A percentile compares a stretch with the other conserved stretches of the same genome.
Conservation (phyloP, 2,329 filamentous ascomycete genomes). For the Colletotrichum sp. region DNA sequence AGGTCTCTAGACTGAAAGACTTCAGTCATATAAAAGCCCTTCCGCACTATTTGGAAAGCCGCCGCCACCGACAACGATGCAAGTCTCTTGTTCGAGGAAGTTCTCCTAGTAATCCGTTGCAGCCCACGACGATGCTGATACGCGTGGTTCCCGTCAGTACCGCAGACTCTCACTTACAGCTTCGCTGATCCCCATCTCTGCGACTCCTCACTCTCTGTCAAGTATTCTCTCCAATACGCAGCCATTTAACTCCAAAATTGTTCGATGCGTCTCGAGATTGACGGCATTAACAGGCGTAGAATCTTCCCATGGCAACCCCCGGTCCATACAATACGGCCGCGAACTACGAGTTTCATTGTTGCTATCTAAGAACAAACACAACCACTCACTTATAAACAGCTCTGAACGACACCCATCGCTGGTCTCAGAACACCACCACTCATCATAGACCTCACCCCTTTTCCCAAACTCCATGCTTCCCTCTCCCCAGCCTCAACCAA, state of each 20-base stretch:
- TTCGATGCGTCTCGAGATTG: background rate
- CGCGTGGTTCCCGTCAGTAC: background rate
- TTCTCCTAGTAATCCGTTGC: no score
- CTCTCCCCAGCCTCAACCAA: background rate
- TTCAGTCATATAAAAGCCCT: background rate
- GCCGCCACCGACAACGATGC: background rate
- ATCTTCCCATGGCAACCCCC: no score
- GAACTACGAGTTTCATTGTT: background rate
- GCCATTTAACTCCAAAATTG: background rate
- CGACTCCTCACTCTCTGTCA: background rate
- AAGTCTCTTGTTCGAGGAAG: fast-evolving
- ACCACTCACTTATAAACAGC: background rate
- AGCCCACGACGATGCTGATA: background rate
- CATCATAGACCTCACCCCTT: background rate
- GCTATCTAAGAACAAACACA: background rate
- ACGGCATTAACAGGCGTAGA: background rate
- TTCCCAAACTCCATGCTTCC: background rate
- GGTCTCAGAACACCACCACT: background rate
- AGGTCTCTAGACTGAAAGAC: background rate
- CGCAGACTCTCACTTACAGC: background rate
- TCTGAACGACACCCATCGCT: background rate
- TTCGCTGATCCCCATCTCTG: background rate
- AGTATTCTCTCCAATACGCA: background rate
- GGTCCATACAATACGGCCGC: background rate
- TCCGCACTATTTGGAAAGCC: background rate